Conservation (phyloP, 306 rosid genomes). For the Glycyrrhiza uralensis region DNA sequence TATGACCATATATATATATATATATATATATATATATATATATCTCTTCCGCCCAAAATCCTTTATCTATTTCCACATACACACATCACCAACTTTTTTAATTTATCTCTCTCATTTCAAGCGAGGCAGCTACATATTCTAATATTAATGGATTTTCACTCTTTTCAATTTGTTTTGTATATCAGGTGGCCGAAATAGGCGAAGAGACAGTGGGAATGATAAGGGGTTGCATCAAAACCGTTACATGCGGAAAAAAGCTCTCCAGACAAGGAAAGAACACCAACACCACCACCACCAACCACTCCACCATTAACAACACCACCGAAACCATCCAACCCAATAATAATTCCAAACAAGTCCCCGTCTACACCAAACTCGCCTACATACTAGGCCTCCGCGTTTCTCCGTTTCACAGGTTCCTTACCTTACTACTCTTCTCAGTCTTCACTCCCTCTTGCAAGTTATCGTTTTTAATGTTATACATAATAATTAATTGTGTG, state of each 20-base stretch:
- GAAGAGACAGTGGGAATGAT: conserved; percentile 80
- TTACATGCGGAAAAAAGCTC: conserved; percentile 76
- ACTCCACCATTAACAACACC: neutral
- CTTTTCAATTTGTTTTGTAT: neutral
- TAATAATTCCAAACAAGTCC: conserved; percentile 42
- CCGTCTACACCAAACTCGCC: conserved; percentile 72
- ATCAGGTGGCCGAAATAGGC: conserved; percentile 74
- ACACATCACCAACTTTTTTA: too few relatives aligned
- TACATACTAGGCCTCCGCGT: conserved; percentile 89
- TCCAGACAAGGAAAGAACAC: conserved; percentile 37
- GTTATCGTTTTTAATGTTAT: neutral
- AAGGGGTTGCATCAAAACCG: conserved; percentile 92
- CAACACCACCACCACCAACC: neutral
- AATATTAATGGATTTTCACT: neutral
- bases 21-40: too few relatives aligned
- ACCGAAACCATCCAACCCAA: neutral
- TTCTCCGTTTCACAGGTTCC: conserved; percentile 74
- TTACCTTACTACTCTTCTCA: too few relatives aligned
- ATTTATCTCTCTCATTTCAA: too few relatives aligned
- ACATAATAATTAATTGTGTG: too few relatives aligned
- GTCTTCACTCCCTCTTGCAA: neutral
- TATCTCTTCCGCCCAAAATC: too few relatives aligned
- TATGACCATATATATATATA: too few relatives aligned
- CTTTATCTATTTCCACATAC: too few relatives aligned
- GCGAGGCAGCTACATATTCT: too few relatives aligned